Percentiles rank a stretch among this genome's conserved stretches.
phyloP scores from a whole-genome alignment of 345 rosid species.

The Eucalyptus sp. region DNA sequence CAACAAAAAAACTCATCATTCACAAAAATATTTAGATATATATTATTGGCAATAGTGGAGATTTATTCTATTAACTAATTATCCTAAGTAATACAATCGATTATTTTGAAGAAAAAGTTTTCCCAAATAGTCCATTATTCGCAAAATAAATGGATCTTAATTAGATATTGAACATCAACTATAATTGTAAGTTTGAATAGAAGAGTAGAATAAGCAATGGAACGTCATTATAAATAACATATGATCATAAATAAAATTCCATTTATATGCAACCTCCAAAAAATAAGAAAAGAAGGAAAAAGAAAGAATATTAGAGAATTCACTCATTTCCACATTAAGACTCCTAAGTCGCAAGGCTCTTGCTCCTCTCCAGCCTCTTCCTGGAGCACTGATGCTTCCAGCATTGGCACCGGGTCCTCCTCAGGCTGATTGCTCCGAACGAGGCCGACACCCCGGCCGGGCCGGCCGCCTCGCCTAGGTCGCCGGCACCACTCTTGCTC shows the following conservation, averaged over 20 bases:
- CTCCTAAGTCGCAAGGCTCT: background rate
- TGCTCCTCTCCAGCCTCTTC: constrained; percentile 12
- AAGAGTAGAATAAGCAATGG: background rate
- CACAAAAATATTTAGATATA: fast-evolving
- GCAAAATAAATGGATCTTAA: too few species aligned
- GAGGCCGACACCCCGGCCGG: background rate
- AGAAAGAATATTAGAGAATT: background rate
- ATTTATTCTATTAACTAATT: too few species aligned
- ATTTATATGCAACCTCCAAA: background rate
- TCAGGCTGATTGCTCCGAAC: background rate
- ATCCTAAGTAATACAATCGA: too few species aligned
- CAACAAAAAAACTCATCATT: too few species aligned
- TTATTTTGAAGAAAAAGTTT: too few species aligned
- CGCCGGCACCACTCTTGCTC: background rate
- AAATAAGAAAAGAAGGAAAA: background rate
- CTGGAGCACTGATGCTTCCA: constrained; percentile 20
- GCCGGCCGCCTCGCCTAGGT: background rate
- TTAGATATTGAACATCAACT: fast-evolving
- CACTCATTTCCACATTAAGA: background rate
- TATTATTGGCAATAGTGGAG: background rate
- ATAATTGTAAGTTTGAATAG: background rate
- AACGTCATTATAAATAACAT: background rate
- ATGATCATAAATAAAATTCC: background rate
- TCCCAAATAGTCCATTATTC: too few species aligned
- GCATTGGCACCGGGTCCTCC: constrained; percentile 9